phyloP scores from a whole-genome alignment of 2,329 filamentous ascomycete species.

The Zopfia rhizophila region DNA sequence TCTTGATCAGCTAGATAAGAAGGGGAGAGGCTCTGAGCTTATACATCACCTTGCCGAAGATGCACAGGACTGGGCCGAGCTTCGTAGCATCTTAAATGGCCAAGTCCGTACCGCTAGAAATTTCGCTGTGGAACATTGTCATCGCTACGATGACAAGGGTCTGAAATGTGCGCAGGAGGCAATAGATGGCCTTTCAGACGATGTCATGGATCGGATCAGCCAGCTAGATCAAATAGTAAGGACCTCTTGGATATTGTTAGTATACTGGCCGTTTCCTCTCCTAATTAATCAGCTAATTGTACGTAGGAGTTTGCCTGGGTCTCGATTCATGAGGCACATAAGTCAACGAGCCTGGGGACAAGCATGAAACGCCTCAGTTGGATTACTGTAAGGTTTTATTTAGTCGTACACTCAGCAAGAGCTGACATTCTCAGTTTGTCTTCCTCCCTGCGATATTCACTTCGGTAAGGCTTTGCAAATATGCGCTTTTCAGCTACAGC shows the following conservation, averaged over 20 bases:
- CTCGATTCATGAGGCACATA: slow-evolving; percentile 20
- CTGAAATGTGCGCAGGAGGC: no score
- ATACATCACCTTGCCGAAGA: slow-evolving; percentile 7
- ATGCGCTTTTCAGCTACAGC: no score
- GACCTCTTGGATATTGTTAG: slow-evolving; percentile 18
- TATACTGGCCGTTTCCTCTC: neutral
- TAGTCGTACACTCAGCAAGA: no score
- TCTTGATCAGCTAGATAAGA: neutral
- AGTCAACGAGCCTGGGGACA: slow-evolving; percentile 16
- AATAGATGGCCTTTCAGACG: no score
- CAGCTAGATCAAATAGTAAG: slow-evolving; percentile 16
- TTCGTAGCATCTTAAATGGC: slow-evolving; percentile 3
- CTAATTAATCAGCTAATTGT: neutral
- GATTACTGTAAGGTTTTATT: slow-evolving; percentile 19
- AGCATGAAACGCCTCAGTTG: slow-evolving; percentile 22
- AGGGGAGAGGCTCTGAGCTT: slow-evolving; percentile 2
- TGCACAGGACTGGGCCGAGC: slow-evolving; percentile 6
- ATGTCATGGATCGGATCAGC: slow-evolving; percentile 2
- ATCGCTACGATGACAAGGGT: slow-evolving; percentile 4
- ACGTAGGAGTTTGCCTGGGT: slow-evolving; percentile 21
- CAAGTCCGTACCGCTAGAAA: neutral
- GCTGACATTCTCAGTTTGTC: no score
- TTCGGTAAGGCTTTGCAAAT: no score
- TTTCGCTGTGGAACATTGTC: slow-evolving; percentile 1
- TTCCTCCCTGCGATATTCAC: no score